Base-by-base conservation (phyloP, 305 asterid species). In the Ilex paraguariensis region DNA sequence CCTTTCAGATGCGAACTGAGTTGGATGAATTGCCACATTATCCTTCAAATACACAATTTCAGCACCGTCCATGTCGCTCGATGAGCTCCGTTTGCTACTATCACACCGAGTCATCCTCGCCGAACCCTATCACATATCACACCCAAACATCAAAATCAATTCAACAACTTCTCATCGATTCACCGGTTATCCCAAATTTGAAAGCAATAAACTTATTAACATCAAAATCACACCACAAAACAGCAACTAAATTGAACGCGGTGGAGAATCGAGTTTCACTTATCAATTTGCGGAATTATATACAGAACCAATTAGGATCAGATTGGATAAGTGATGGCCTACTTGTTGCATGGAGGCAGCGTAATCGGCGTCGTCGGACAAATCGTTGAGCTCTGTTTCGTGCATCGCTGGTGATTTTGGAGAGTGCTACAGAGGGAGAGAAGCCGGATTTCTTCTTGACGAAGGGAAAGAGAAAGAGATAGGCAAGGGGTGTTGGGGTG, bases 21-120 rank as follows among this genome's bases (percentile, higher is more conserved):
- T 81, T 2, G 98, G 98, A 79, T 91, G 99, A 79, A 94, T 87
- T 17, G 98, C 66, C 79, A 94, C 99, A 69, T 94, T 85, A 77
- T 94, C 99, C 79, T 94, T 94, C 64, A 75, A 69, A 75, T 81
- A 94, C 44, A 94, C 87, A 42, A 85, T 65, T 73, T 91, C 99
- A 3, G 85, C 82, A 48, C 91, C 94, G 12, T 83, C 90, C 55
- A 87, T 74, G n/a, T 88, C 97, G 73, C 79, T 85, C 33, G 79
- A 62, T 31, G 88, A 70, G 86, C 76, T 83, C 75, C 71, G 84
- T 39, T 68, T 85, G 39, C 77, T 69, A 70, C 85, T 85, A 60
- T 75, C 86, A 44, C 67, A 79, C 50, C 42, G 42, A 36, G 12
- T 51, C 66, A 83, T 58, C 78, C 84, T 81, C 7, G 66, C 64